phyloP scores from a whole-genome alignment of 1,284 basidiomycete genomes.

The Ceratobasidium theobromae region DNA sequence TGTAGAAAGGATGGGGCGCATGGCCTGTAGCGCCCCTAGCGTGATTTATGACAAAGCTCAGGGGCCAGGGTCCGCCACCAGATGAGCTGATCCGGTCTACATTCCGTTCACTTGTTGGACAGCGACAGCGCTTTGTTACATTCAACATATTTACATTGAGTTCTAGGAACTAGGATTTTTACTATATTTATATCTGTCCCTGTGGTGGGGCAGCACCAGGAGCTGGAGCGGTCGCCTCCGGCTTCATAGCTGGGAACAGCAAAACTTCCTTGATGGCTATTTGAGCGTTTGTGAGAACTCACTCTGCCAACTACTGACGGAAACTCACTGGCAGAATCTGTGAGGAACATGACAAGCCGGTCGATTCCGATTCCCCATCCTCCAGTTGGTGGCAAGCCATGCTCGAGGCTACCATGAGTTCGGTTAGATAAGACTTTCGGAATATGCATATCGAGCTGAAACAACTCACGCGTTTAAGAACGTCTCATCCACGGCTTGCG shows the following conservation, averaged over 20 bases:
- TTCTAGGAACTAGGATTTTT: too few species aligned
- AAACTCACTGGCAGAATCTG: constrained; percentile 79
- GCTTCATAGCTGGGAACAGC: constrained; percentile 90
- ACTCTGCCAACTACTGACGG: background rate
- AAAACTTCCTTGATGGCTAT: constrained; percentile 88
- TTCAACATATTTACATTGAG: too few species aligned
- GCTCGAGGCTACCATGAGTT: constrained; percentile 70
- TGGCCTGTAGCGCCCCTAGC: background rate
- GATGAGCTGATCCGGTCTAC: background rate
- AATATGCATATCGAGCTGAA: background rate
- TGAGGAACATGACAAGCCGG: constrained; percentile 94
- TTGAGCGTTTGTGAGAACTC: constrained; percentile 39
- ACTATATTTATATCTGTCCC: background rate
- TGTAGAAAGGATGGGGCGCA: background rate
- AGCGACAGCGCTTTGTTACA: too few species aligned
- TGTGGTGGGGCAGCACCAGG: constrained; percentile 7
- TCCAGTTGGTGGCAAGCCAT: constrained; percentile 95
- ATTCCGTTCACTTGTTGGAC: background rate
- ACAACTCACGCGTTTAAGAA: constrained; percentile 82
- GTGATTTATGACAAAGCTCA: constrained; percentile 24
- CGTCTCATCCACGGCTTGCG: constrained; percentile 94
- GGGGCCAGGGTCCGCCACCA: constrained; percentile 9
- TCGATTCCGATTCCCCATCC: constrained; percentile 97
- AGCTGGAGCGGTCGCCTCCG: constrained; percentile 41
- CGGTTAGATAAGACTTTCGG: background rate